Evolutionary conservation across 75 land plant species (phyloP).

Genomic region (Cupressus sempervirens): DNA sequence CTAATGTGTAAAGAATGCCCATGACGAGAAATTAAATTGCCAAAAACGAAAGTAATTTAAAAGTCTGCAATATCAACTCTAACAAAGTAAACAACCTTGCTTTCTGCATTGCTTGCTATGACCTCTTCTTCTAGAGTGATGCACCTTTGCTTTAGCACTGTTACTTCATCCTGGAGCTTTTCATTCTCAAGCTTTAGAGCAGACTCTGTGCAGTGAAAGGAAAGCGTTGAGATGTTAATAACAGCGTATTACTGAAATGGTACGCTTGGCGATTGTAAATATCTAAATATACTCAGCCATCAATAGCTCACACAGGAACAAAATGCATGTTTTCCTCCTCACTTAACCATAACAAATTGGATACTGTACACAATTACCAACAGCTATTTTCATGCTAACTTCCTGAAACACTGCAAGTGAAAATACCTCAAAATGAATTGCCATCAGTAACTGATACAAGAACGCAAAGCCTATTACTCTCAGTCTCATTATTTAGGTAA

Average conservation of each 20-base stretch:
- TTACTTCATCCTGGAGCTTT: conserved; percentile 18
- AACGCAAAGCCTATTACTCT: not conserved
- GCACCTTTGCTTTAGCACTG: conserved; percentile 14
- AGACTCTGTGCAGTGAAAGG: not conserved
- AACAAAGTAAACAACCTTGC: conserved; percentile 15
- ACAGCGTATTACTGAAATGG: not conserved
- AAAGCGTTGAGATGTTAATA: not conserved
- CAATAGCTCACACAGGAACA: no score
- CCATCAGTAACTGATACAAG: not conserved
- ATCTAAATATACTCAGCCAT: no score
- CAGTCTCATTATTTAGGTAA: not conserved
- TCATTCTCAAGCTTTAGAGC: conserved; percentile 7
- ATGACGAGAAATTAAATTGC: not conserved
- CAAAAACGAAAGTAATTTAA: not conserved
- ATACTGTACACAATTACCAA: no score
- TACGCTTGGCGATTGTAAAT: not conserved
- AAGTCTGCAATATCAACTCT: not conserved
- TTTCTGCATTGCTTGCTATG: conserved; percentile 6
- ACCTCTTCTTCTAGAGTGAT: conserved; percentile 12
- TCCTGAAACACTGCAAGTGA: not conserved
- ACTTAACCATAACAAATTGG: no score
- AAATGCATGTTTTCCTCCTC: no score
- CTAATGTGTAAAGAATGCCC: not conserved
- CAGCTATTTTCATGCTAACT: no score
- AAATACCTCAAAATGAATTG: not conserved